Evolutionary conservation across 2,329 filamentous ascomycete genomes (phyloP), one percentile per base, ranked within the genome.

Genomic region (Colletotrichum eleusines): DNA sequence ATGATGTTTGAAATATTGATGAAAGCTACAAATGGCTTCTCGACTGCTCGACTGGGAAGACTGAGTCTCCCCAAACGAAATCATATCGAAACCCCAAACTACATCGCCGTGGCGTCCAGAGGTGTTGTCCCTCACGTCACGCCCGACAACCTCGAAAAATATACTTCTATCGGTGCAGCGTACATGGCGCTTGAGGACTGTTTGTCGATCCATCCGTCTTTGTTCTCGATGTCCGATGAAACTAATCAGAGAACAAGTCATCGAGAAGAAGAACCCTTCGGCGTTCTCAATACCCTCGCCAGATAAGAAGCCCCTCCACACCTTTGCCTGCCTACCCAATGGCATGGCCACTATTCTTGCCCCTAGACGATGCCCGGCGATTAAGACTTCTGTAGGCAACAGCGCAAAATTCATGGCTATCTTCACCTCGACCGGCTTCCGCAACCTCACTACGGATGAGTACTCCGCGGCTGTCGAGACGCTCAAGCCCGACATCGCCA

Each of bases 141-240:
- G 3, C 95, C 94, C 48, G 96, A 99, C 83, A 92, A 92, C 72
- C 85, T 96, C 74, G 80, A 82, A 50, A 90, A 89, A 66, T 85
- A 92, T 76, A 90, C 91, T 1, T 79, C 87, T 6, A 85, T 97
- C 70, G 84, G 84, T 35, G 92, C 92, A 33, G 86, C 93, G 3
- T 97, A 97, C 78, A 84, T 96, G 76, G 93, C 92, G 0, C 83
- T 98, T 35, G 96, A 99, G 85, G 96, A 99, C 81, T 98, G 96
- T 98, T 86, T 81, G 92, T 81, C 3, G 7, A 61, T 12, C 18
- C 4, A n/a, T 18, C 33, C 5, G 80, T 35, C 46, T 26, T 69
- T 44, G n/a, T 14, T 42, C 33, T 2, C 23, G 7, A 12, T 57
- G 26, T 40, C 1, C 7, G n/a, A 0, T 18, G 9, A 44, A 42